phyloP scores from a whole-genome alignment of 2,329 filamentous ascomycete species.

The Colletotrichum eremochloae region DNA sequence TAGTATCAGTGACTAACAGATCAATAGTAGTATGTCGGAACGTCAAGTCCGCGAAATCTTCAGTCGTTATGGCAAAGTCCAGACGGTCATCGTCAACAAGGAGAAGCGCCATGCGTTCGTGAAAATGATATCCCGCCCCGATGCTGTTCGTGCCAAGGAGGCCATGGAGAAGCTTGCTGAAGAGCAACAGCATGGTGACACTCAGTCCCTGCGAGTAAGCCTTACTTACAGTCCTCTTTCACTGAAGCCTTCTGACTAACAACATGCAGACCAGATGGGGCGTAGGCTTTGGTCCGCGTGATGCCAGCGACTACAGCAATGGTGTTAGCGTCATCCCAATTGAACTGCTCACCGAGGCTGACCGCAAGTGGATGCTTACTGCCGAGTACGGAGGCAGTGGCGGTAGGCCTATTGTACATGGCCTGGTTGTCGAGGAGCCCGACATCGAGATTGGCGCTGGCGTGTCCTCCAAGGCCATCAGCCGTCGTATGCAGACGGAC shows the following conservation, averaged over 20 bases:
- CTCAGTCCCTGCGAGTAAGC: constrained; percentile 70
- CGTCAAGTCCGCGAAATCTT: constrained; percentile 86
- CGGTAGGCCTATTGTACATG: constrained; percentile 81
- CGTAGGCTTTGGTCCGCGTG: constrained; percentile 94
- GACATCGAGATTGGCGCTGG: constrained; percentile 99
- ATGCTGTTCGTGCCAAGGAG: constrained; percentile 86
- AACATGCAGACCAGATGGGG: constrained; percentile 86
- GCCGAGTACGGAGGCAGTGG: constrained; percentile 95
- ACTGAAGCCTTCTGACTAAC: constrained; percentile 15
- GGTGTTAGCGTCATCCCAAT: constrained; percentile 96
- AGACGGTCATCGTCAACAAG: constrained; percentile 98
- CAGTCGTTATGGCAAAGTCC: constrained; percentile 84
- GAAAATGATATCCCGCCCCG: constrained; percentile 93
- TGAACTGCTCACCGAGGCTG: constrained; percentile 91
- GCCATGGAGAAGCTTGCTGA: constrained; percentile 82
- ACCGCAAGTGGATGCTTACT: constrained; percentile 96
- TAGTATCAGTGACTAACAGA: constrained; percentile 45
- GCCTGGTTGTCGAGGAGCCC: constrained; percentile 94
- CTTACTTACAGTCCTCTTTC: neutral
- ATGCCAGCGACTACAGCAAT: constrained; percentile 95
- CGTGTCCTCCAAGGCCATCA: constrained; percentile 92
- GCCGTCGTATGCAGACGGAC: constrained; percentile 77
- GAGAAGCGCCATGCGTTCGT: constrained; percentile 99
- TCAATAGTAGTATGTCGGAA: constrained; percentile 75
- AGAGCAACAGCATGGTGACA: constrained; percentile 55